Percentiles rank a stretch among this genome's conserved stretches.
phyloP scores from a whole-genome alignment of 805 yeast species.

The Nakazawaea molendinolei region DNA sequence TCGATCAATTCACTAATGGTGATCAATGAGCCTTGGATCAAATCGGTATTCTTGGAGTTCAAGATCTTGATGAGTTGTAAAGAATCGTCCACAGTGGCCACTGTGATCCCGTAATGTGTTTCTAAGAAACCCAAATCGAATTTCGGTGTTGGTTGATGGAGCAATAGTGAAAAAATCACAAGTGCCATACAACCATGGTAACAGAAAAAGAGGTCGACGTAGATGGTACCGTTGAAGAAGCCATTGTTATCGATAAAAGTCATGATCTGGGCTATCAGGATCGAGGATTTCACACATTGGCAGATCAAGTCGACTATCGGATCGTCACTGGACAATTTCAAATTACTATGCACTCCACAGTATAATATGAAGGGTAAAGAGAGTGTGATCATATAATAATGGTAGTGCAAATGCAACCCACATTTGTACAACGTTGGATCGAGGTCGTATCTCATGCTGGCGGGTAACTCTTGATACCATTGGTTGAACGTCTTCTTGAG shows the following conservation, averaged over 20 bases:
- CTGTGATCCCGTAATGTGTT: conserved; percentile 5
- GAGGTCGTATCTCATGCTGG: background rate
- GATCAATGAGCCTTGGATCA: conserved; percentile 2
- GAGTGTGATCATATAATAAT: conserved; percentile 11
- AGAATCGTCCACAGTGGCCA: background rate
- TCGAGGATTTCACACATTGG: conserved; percentile 12
- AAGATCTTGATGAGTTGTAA: conserved; percentile 6
- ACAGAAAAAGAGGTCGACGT: conserved; percentile 13
- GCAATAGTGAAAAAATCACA: conserved; percentile 11
- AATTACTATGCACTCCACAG: conserved; percentile 3
- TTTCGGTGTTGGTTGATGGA: background rate
- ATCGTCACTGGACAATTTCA: conserved; percentile 7
- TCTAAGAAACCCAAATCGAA: conserved; percentile 5
- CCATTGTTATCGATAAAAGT: conserved; percentile 8
- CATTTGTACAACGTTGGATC: conserved; percentile 5
- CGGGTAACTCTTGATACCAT: conserved; percentile 8
- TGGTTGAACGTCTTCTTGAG: conserved; percentile 7
- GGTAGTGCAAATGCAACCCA: conserved; percentile 3
- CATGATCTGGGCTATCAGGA: conserved; percentile 10
- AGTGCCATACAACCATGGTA: conserved; percentile 16
- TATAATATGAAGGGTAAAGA: conserved; percentile 10
- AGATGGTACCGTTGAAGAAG: conserved; percentile 14
- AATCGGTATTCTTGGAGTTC: conserved; percentile 3
- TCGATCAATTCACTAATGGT: conserved; percentile 10
- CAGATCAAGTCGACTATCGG: conserved; percentile 10